Percentiles rank a stretch among this genome's conserved stretches.
These are phyloP conservation scores for Leptographium flavum DNA, from an alignment of 2,329 filamentous ascomycete species.

Conservation along the genomic window DNA sequence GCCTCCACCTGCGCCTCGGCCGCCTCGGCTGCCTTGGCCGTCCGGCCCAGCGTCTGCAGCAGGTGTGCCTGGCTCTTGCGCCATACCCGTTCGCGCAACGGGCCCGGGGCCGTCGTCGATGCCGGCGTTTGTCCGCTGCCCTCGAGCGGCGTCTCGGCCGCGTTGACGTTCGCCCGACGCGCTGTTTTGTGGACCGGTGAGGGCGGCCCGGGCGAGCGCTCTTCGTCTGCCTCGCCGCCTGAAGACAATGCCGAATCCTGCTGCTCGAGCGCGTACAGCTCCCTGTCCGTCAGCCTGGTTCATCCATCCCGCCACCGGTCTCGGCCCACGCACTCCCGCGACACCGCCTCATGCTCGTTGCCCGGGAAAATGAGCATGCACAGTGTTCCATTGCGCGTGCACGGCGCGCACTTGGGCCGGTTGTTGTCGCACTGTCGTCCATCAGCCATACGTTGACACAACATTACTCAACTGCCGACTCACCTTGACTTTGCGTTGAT, in stretches of 20 bases:
- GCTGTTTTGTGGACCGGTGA: not conserved
- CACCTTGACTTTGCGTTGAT: constrained; percentile 6
- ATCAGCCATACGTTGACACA: not conserved
- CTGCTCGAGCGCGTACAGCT: constrained; percentile 15
- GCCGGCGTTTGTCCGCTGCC: no score
- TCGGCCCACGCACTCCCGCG: constrained; percentile 6
- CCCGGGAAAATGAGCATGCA: constrained; percentile 16
- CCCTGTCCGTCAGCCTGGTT: constrained; percentile 2
- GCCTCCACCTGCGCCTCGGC: constrained; percentile 1
- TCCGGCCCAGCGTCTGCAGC: not conserved
- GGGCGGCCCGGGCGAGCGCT: no score
- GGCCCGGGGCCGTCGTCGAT: not conserved
- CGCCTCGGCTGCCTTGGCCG: not conserved
- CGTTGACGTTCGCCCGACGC: no score
- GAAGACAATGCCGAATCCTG: constrained; percentile 5
- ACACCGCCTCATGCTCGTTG: constrained; percentile 12
- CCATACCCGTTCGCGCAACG: not conserved
- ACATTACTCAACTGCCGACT: not conserved
- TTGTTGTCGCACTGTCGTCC: constrained; percentile 15
- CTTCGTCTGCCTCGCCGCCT: not conserved
- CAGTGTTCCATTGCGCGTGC: constrained; percentile 13
- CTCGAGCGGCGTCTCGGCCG: no score
- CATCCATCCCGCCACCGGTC: not conserved
- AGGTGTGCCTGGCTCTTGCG: constrained; percentile 1
- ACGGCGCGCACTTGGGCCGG: constrained; percentile 17